Conservation (phyloP, 805 yeast genomes). For the Candida anglica region DNA sequence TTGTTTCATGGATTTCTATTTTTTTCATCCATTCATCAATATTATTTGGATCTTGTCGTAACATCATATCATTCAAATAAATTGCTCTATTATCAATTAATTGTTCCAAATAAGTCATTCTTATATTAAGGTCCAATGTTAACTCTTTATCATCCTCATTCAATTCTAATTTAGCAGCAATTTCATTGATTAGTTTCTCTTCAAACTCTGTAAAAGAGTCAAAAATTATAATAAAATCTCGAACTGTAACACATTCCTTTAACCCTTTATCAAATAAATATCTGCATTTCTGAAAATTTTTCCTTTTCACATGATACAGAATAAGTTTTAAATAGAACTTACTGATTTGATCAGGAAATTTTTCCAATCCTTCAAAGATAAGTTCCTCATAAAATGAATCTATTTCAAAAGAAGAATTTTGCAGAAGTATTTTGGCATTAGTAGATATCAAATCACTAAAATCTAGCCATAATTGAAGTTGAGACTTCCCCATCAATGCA, state of each 20-base stretch:
- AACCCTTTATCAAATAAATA: constrained; percentile 48
- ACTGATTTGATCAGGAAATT: constrained; percentile 60
- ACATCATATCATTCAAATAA: constrained; percentile 60
- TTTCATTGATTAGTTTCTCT: constrained; percentile 31
- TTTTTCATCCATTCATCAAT: constrained; percentile 70
- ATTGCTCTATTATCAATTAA: constrained; percentile 56
- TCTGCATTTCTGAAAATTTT: constrained; percentile 20
- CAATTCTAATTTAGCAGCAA: constrained; percentile 10
- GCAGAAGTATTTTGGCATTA: too few relatives aligned
- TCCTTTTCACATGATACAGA: constrained; percentile 39
- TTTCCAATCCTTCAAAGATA: constrained; percentile 10
- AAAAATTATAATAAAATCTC: constrained; percentile 61
- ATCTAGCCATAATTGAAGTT: constrained; percentile 44
- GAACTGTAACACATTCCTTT: constrained; percentile 42
- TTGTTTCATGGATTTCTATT: constrained; percentile 37
- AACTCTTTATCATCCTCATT: constrained; percentile 6
- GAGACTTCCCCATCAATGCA: constrained; percentile 32
- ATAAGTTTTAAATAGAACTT: constrained; percentile 46
- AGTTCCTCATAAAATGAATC: constrained; percentile 6
- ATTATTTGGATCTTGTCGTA: constrained; percentile 59
- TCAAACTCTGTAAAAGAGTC: constrained; percentile 61
- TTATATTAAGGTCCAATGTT: constrained; percentile 34
- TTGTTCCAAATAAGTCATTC: constrained; percentile 47
- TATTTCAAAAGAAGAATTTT: too few relatives aligned
- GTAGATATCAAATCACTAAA: constrained; percentile 42